Evolutionary conservation across 2,329 filamentous ascomycete genomes (phyloP).

Genomic region (Verticillium albo-atrum): DNA sequence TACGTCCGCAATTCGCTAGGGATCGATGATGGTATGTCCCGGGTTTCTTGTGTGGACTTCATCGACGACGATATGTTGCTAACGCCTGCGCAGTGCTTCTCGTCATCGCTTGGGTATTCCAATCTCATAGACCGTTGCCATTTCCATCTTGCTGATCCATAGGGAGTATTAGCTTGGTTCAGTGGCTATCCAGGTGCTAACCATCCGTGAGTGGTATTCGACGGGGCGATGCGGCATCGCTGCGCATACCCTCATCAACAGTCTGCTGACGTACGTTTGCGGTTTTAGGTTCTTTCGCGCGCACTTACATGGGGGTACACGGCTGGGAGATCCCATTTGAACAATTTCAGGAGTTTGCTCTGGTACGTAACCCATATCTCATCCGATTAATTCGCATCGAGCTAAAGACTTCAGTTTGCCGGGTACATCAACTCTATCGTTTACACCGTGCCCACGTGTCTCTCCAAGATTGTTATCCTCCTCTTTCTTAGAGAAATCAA

Average conservation of each 20-base stretch:
- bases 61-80: no score
- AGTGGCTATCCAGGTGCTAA: conserved; percentile 6
- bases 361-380: background rate
- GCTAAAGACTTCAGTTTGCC: background rate
- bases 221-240: no score
- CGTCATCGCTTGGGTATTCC: conserved; percentile 1
- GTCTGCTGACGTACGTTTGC: no score
- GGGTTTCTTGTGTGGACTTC: no score
- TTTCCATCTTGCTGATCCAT: no score
- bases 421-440: conserved; percentile 11
- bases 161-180: background rate
- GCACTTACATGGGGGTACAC: conserved; percentile 4
- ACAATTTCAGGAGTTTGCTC: conserved; percentile 4
- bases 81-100: background rate
- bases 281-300: background rate
- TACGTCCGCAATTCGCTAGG: conserved; percentile 16
- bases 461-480: conserved; percentile 13
- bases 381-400: background rate
- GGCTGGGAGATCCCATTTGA: conserved; percentile 9
- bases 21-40: conserved; percentile 21
- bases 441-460: conserved; percentile 10
- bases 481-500: conserved; percentile 10
- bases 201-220: conserved; percentile 4
- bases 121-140: background rate
- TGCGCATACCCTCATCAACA: no score